Evolutionary conservation across 176 grass and related monocot species (phyloP).

Genomic region (Secale cereale): DNA sequence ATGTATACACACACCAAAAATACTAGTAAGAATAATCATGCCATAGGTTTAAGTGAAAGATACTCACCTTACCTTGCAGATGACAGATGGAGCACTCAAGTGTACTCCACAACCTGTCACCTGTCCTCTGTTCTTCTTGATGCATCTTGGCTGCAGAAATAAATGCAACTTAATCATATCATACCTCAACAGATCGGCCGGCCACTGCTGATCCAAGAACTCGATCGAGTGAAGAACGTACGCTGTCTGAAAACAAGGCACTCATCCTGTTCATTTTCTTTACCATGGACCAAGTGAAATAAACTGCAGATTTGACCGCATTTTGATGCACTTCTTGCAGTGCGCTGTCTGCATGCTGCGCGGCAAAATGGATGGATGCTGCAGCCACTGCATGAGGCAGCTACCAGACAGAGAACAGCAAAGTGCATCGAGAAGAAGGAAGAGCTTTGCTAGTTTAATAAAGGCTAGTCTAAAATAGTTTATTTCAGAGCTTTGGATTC

Average conservation of each 20-base stretch:
- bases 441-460: neutral
- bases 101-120: neutral
- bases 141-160: constrained; percentile 32
- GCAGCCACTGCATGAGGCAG: constrained; percentile 19
- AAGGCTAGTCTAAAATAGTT: neutral
- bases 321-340: constrained; percentile 18
- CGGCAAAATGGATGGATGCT: constrained; percentile 29
- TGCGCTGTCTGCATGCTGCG: neutral
- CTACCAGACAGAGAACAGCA: neutral
- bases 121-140: constrained; percentile 25
- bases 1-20: neutral
- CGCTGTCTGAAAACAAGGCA: neutral
- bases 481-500: neutral
- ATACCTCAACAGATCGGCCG: constrained; percentile 15
- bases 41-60: constrained; percentile 33
- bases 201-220: constrained; percentile 9
- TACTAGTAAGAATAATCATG: neutral
- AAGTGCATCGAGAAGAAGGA: neutral
- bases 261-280: constrained; percentile 8
- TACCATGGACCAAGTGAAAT: constrained; percentile 18
- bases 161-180: constrained; percentile 43
- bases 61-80: constrained; percentile 9
- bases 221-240: neutral
- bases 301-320: constrained; percentile 7
- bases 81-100: constrained; percentile 28